phyloP scores from a whole-genome alignment of 345 rosid genomes.

The Arabidopsis suecica region DNA sequence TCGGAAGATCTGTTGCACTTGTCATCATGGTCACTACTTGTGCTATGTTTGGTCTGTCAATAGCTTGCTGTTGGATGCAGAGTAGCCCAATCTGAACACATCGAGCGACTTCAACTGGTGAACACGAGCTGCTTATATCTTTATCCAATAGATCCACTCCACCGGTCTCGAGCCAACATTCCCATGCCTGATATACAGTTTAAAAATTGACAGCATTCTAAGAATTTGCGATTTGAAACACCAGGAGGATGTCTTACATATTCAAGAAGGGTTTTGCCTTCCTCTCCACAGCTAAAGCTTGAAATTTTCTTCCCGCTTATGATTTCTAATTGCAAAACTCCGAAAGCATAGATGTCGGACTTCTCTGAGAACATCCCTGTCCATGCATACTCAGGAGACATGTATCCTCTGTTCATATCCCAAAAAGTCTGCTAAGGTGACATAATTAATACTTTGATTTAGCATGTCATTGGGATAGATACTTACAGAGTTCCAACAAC shows the following conservation, averaged over 20 bases:
- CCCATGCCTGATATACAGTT: conserved; percentile 21
- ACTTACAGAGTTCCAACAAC: conserved; percentile 31
- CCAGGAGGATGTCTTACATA: conserved; percentile 17
- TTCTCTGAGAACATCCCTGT: conserved; percentile 53
- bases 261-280: conserved; percentile 30
- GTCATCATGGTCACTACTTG: conserved; percentile 26
- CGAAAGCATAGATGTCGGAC: conserved; percentile 53
- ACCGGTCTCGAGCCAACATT: conserved; percentile 10
- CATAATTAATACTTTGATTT: neutral
- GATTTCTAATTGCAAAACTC: conserved; percentile 40
- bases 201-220: neutral
- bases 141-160: conserved; percentile 20
- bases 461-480: neutral
- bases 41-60: conserved; percentile 23
- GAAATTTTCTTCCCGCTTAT: conserved; percentile 26
- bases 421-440: conserved; percentile 4
- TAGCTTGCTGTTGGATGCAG: conserved; percentile 25
- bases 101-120: conserved; percentile 15
- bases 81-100: conserved; percentile 28
- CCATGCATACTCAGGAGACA: conserved; percentile 55
- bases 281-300: conserved; percentile 14
- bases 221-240: neutral
- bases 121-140: neutral
- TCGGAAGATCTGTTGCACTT: conserved; percentile 9
- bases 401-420: conserved; percentile 33